Conservation (phyloP, 495 filamentous ascomycete genomes). For the Aspergillus olivimuriae region DNA sequence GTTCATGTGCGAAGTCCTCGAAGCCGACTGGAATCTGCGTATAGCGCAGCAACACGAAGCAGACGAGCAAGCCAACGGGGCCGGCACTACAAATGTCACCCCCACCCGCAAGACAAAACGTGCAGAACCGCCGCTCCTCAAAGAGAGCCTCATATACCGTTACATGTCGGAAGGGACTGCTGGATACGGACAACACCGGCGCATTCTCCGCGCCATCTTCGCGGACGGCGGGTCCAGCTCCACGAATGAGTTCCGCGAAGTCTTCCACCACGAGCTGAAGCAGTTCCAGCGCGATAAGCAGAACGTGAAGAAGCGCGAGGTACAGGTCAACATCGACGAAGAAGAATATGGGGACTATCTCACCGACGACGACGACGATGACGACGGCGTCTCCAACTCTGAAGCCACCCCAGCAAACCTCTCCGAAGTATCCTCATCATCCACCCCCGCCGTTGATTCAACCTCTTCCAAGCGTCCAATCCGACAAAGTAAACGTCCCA, state of each 20-base stretch:
- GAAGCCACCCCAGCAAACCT: conserved; percentile 2
- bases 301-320: conserved; percentile 33
- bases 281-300: conserved; percentile 21
- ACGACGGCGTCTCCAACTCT: conserved; percentile 20
- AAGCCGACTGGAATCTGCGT: conserved; percentile 67
- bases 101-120: conserved; percentile 12
- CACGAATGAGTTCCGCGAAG: conserved; percentile 49
- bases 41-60: conserved; percentile 21
- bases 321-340: conserved; percentile 52
- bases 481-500: conserved; percentile 27
- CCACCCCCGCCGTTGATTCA: background rate
- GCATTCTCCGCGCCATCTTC: conserved; percentile 58
- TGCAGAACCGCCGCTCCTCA: conserved; percentile 18
- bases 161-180: conserved; percentile 39
- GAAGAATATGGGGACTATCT: conserved; percentile 54
- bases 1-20: conserved; percentile 70
- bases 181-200: conserved; percentile 35
- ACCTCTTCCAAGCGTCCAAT: conserved; percentile 3
- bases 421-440: conserved; percentile 1
- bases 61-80: conserved; percentile 9
- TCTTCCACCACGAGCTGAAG: conserved; percentile 56
- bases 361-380: conserved; percentile 37
- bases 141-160: conserved; percentile 49
- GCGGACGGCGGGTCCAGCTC: conserved; percentile 48
- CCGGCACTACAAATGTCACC: conserved; percentile 16